Evolutionary conservation across 352 stramenopile species (phyloP).

Genomic region (Phytophthora pisi): DNA sequence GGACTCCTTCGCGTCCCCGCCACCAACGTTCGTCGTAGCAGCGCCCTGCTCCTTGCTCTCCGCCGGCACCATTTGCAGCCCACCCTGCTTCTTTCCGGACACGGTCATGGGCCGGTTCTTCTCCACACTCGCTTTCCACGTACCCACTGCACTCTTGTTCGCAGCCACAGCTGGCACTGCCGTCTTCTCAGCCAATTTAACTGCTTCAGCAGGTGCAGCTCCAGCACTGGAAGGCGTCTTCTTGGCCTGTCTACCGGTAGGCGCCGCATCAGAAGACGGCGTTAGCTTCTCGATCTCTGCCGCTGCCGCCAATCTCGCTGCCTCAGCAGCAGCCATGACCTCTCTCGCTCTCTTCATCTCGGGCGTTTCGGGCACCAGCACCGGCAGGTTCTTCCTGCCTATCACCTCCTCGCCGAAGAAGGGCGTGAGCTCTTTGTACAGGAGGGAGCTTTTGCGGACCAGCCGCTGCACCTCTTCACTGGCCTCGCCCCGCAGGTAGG

Average conservation of each 20-base stretch:
- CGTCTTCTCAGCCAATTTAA: no score
- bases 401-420: constrained; percentile 21
- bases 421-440: constrained; percentile 36
- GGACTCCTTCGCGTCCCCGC: background rate
- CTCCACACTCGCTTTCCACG: constrained; percentile 29
- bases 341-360: background rate
- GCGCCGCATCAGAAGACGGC: no score
- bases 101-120: background rate
- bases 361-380: background rate
- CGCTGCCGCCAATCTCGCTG: background rate
- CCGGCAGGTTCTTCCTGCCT: background rate
- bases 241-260: no score
- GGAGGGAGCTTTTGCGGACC: constrained; percentile 31
- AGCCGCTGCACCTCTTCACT: constrained; percentile 16
- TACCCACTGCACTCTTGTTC: constrained; percentile 4
- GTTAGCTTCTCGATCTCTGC: no score
- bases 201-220: no score
- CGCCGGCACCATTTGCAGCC: no score
- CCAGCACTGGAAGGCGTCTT: no score
- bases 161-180: no score
- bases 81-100: no score
- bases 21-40: background rate
- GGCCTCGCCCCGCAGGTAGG: constrained; percentile 27
- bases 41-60: background rate
- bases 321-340: background rate